Percentiles rank a stretch among this genome's conserved stretches.
These are phyloP conservation scores for Globisporangium canariense DNA, from an alignment of 352 stramenopile genomes.

Conservation along the genomic window DNA sequence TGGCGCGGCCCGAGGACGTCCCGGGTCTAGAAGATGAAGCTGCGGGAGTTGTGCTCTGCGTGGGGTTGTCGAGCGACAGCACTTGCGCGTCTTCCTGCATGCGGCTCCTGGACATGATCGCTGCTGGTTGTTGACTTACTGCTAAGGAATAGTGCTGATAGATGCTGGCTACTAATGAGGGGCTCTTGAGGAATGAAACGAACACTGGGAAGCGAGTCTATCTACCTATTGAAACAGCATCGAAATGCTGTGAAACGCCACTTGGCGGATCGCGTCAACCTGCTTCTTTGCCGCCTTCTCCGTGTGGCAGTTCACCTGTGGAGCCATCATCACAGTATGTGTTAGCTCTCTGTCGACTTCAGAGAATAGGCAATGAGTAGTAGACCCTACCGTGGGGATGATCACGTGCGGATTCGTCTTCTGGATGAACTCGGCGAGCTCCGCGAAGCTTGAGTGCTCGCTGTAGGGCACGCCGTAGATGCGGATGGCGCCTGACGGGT, in stretches of 20 bases:
- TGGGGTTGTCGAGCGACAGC: conserved; percentile 37
- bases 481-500: conserved; percentile 76
- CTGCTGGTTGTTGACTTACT: background rate
- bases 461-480: conserved; percentile 96
- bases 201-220: background rate
- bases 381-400: conserved; percentile 83
- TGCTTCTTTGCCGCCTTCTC: conserved; percentile 69
- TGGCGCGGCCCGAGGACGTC: conserved; percentile 29
- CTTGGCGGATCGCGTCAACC: conserved; percentile 58
- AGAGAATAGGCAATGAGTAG: background rate
- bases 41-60: background rate
- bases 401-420: conserved; percentile 85
- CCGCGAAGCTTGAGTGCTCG: conserved; percentile 95
- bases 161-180: background rate
- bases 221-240: conserved; percentile 35
- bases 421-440: conserved; percentile 92
- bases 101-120: conserved; percentile 14
- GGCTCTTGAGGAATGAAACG: background rate
- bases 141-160: background rate
- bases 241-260: conserved; percentile 59
- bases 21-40: background rate
- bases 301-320: conserved; percentile 69
- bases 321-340: background rate
- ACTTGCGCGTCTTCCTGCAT: conserved; percentile 31
- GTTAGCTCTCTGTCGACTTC: background rate